These are phyloP conservation scores for Diaporthe vaccinii DNA, from an alignment of 2,329 filamentous ascomycete species.

Conservation along the genomic window DNA sequence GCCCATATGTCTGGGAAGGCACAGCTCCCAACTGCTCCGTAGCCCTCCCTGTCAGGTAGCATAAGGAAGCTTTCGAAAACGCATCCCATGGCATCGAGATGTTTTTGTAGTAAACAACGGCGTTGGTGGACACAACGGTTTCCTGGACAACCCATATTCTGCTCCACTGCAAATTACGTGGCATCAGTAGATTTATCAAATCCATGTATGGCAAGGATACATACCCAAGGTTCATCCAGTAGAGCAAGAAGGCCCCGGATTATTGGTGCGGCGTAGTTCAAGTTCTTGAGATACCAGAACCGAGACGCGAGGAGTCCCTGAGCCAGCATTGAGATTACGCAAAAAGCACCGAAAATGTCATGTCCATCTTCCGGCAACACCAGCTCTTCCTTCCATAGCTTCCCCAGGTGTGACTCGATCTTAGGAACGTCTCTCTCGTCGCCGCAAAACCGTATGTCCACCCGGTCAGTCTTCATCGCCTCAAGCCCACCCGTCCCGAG, in stretches of 20 bases:
- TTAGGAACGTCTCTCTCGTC: slow-evolving; percentile 16
- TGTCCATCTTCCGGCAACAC: neutral
- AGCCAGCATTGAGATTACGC: slow-evolving; percentile 22
- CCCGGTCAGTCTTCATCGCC: neutral
- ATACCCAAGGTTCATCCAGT: neutral
- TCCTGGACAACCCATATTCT: slow-evolving; percentile 30
- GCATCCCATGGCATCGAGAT: slow-evolving; percentile 33
- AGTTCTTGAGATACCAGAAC: slow-evolving; percentile 28
- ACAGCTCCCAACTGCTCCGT: slow-evolving; percentile 12
- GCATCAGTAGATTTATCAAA: neutral
- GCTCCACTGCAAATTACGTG: neutral
- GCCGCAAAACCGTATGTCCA: neutral
- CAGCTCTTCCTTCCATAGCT: neutral
- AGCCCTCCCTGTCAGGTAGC: neutral
- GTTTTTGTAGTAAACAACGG: slow-evolving; percentile 18
- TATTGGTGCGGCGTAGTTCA: slow-evolving; percentile 10
- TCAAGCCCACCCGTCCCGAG: neutral
- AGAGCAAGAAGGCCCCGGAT: neutral
- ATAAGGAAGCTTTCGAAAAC: slow-evolving; percentile 5
- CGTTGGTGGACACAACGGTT: slow-evolving; percentile 13
- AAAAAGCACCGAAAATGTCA: slow-evolving; percentile 21
- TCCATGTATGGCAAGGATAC: neutral
- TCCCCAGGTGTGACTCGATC: slow-evolving; percentile 5
- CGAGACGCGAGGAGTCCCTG: slow-evolving; percentile 12
- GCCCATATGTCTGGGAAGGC: slow-evolving; percentile 4